Conservation (phyloP, 768 basidiomycete genomes). For the Podaxis sp. region DNA sequence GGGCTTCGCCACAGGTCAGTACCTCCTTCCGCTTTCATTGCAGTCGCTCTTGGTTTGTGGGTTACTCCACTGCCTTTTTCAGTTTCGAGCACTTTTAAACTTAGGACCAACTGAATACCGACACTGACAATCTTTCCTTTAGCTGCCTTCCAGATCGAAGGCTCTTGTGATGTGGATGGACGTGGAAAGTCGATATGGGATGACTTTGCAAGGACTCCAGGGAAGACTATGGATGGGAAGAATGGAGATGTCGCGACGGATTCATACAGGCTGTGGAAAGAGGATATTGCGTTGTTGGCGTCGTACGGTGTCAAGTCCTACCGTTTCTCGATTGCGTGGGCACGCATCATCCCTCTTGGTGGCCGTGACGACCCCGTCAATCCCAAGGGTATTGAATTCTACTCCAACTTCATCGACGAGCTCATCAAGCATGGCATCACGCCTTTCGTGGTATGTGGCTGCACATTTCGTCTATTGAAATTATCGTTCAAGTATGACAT, state of each 20-base stretch:
- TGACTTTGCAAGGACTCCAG: slow-evolving; percentile 61
- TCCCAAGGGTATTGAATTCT: slow-evolving; percentile 65
- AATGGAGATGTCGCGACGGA: slow-evolving; percentile 72
- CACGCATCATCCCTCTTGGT: slow-evolving; percentile 71
- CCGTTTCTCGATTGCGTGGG: slow-evolving; percentile 78
- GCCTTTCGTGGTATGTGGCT: slow-evolving; percentile 59
- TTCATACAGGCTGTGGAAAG: slow-evolving; percentile 67
- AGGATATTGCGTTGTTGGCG: slow-evolving; percentile 62
- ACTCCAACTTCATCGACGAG: slow-evolving; percentile 69
- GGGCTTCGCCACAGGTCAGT: slow-evolving; percentile 69
- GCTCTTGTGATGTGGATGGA: slow-evolving; percentile 56
- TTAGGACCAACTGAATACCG: slow-evolving; percentile 4
- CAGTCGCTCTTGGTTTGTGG: not conserved
- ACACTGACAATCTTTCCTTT: slow-evolving; percentile 13
- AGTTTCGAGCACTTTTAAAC: slow-evolving; percentile 6
- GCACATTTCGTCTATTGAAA: not conserved
- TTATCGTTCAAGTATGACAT: not conserved
- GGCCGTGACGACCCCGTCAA: slow-evolving; percentile 75
- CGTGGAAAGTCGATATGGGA: slow-evolving; percentile 78
- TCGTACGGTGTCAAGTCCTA: slow-evolving; percentile 70
- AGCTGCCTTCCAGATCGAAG: slow-evolving; percentile 78
- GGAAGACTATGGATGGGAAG: slow-evolving; percentile 67
- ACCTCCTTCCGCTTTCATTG: slow-evolving; percentile 10
- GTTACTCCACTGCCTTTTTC: not conserved
- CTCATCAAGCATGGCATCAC: slow-evolving; percentile 61